Conservation (phyloP, 2,329 filamentous ascomycete species). For the Paracoccidioides brasiliensis region DNA sequence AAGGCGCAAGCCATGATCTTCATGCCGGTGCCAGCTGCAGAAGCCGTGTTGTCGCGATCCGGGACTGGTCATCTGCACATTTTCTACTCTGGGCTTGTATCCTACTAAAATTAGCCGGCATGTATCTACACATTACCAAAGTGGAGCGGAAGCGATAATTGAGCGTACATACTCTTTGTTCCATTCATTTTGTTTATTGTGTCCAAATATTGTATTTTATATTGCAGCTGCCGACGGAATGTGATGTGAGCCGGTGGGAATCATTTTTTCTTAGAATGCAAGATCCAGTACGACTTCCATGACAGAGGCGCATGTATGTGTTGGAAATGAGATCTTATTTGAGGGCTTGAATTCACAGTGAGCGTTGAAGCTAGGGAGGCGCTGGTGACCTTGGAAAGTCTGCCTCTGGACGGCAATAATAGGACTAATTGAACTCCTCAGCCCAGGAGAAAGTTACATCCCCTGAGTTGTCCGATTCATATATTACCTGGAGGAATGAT, state of each 20-base stretch:
- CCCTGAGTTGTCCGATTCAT: neutral
- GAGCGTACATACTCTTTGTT: neutral
- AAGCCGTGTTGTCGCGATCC: constrained; percentile 13
- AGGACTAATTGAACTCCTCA: constrained; percentile 8
- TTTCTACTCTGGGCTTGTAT: constrained; percentile 1
- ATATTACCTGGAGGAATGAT: constrained; percentile 13
- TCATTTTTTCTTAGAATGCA: constrained; percentile 5
- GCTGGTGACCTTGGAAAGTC: constrained; percentile 6
- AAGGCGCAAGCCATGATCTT: constrained; percentile 16
- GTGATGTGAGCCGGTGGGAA: constrained; percentile 3
- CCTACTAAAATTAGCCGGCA: neutral
- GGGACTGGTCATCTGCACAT: constrained; percentile 11
- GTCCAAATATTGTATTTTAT: neutral
- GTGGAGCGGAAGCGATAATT: neutral
- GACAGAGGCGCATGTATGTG: constrained; percentile 9
- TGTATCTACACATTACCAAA: neutral
- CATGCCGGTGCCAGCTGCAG: constrained; percentile 16
- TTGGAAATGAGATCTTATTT: constrained; percentile 8
- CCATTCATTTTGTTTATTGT: neutral
- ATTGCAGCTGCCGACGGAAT: neutral
- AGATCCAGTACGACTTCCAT: constrained; percentile 12
- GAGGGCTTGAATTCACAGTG: constrained; percentile 9
- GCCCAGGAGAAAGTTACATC: constrained; percentile 6
- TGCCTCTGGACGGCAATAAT: constrained; percentile 8
- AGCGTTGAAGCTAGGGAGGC: constrained; percentile 11